Evolutionary conservation across 768 basidiomycete species (phyloP).

Genomic region (Tephrocybe sp.): DNA sequence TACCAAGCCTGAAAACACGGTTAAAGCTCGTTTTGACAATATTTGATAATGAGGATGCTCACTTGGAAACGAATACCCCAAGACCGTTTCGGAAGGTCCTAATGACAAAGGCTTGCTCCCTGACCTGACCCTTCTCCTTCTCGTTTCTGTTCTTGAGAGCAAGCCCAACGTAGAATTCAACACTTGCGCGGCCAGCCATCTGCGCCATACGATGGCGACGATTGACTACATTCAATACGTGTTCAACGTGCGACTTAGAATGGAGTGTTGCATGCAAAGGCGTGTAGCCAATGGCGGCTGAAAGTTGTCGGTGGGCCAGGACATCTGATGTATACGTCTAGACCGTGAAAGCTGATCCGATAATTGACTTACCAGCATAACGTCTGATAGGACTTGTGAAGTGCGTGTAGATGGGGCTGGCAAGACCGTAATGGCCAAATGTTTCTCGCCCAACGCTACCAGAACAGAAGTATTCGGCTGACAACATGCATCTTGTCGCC

Average conservation of each 20-base stretch:
- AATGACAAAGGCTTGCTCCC: slow-evolving; percentile 91
- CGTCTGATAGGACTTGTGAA: slow-evolving; percentile 97
- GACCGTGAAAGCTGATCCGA: not conserved
- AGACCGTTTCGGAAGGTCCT: slow-evolving; percentile 92
- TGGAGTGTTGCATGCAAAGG: slow-evolving; percentile 87
- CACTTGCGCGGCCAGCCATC: slow-evolving; percentile 94
- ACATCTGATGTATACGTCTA: slow-evolving; percentile 56
- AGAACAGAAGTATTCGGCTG: slow-evolving; percentile 97
- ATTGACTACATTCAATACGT: slow-evolving; percentile 83
- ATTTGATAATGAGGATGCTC: slow-evolving; percentile 25
- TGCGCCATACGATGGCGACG: slow-evolving; percentile 94
- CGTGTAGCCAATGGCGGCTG: slow-evolving; percentile 83
- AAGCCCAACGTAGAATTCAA: slow-evolving; percentile 96
- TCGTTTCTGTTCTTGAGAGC: slow-evolving; percentile 75
- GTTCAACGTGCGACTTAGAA: slow-evolving; percentile 86
- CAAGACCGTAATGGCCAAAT: slow-evolving; percentile 97
- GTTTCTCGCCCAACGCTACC: slow-evolving; percentile 91
- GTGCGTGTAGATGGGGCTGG: slow-evolving; percentile 95
- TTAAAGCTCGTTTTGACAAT: not conserved
- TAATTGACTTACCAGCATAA: slow-evolving; percentile 72
- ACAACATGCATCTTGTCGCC: slow-evolving; percentile 98
- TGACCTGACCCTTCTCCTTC: slow-evolving; percentile 44
- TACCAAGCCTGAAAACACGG: slow-evolving; percentile 63
- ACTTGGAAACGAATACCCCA: slow-evolving; percentile 96
- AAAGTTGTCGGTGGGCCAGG: slow-evolving; percentile 88